Evolutionary conservation across 768 basidiomycete genomes (phyloP).

Genomic region (Lactarius akahatsu): DNA sequence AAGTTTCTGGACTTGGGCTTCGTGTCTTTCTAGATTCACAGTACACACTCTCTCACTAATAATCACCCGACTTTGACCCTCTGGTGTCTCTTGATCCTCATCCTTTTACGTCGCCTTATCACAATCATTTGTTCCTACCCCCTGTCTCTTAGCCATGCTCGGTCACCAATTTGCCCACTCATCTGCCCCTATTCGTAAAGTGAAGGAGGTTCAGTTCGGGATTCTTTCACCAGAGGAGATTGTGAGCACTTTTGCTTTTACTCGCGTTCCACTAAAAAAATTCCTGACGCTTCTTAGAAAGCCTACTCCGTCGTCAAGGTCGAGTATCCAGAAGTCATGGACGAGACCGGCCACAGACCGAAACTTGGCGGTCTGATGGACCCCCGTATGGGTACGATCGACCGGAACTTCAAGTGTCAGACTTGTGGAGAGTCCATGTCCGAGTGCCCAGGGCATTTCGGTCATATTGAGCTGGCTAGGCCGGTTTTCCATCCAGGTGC

Average conservation of each 20-base stretch:
- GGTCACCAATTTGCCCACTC: slow-evolving; percentile 92
- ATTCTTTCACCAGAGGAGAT: slow-evolving; percentile 99
- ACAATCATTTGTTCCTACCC: slow-evolving; percentile 9
- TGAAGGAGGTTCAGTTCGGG: slow-evolving; percentile 98
- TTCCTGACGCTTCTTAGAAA: slow-evolving; percentile 60
- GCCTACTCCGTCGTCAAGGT: slow-evolving; percentile 98
- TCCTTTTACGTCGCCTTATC: neutral
- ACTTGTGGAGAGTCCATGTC: slow-evolving; percentile 99
- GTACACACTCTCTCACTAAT: slow-evolving; percentile 12
- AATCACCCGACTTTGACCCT: neutral
- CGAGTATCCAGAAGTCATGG: slow-evolving; percentile 98
- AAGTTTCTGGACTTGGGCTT: slow-evolving; percentile 13
- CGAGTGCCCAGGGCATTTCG: slow-evolving; percentile 99
- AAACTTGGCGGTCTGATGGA: slow-evolving; percentile 97
- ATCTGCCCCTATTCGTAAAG: slow-evolving; percentile 90
- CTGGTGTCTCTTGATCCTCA: slow-evolving; percentile 4
- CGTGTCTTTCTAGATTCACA: slow-evolving; percentile 15
- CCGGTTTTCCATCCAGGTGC: slow-evolving; percentile 97
- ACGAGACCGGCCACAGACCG: slow-evolving; percentile 85
- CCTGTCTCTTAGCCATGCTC: slow-evolving; percentile 51
- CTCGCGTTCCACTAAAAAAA: neutral
- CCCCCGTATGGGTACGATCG: slow-evolving; percentile 96
- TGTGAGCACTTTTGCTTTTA: slow-evolving; percentile 49
- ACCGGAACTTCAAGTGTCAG: slow-evolving; percentile 98
- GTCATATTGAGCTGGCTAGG: slow-evolving; percentile 94